Evolutionary conservation across 495 filamentous ascomycete genomes (phyloP).

Genomic region (Thermothielavioides terrestris): DNA sequence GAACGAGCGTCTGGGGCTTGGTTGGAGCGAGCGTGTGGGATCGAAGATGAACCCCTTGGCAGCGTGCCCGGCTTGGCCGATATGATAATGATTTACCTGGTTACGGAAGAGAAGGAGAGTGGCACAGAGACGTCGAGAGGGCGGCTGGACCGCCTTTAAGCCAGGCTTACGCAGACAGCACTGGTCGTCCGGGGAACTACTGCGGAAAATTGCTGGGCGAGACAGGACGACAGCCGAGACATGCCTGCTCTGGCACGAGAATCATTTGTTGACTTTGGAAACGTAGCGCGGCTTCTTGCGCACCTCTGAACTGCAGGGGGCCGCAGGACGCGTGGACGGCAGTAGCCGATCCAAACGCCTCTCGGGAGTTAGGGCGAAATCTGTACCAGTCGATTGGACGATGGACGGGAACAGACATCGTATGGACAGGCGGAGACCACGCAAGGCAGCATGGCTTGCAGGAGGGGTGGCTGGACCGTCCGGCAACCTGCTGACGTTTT

Average conservation of each 20-base stretch:
- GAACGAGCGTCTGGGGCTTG: not conserved
- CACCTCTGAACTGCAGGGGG: not conserved
- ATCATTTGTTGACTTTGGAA: not conserved
- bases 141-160: constrained; percentile 1
- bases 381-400: not conserved
- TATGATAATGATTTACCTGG: no score
- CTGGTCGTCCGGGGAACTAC: constrained; percentile 5
- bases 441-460: not conserved
- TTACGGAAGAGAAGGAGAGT: not conserved
- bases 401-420: not conserved
- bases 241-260: constrained; percentile 3
- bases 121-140: not conserved
- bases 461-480: not conserved
- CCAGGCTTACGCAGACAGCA: not conserved
- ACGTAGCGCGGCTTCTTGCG: constrained; percentile 5
- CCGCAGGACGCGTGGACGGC: constrained; percentile 3
- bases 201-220: not conserved
- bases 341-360: constrained; percentile 5
- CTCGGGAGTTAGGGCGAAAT: not conserved
- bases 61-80: no score
- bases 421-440: not conserved
- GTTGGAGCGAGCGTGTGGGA: not conserved
- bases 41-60: no score
- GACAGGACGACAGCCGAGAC: constrained; percentile 1
- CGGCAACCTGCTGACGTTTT: not conserved